Base-by-base conservation (phyloP, 1,284 basidiomycete species). In the Abortiporus biennis region DNA sequence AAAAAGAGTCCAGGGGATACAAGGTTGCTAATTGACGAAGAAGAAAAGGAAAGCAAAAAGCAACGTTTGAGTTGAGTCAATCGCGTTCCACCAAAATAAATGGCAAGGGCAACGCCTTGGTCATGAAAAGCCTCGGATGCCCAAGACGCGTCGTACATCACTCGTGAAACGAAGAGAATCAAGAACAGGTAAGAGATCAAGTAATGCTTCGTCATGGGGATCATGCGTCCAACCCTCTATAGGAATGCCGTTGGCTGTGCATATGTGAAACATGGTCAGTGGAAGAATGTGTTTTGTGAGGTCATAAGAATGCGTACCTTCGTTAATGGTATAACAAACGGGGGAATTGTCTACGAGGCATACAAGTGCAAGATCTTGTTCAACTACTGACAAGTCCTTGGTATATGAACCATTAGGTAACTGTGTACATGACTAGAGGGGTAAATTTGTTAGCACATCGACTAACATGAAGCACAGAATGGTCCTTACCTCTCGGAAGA, bases 161-260 rank as follows among this genome's bases (percentile, higher is more conserved):
- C 80, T 87, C 3, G 94, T 96, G 65, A 99, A 99, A 23, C 95
- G 79, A 46, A 99, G 67, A 40, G 90, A 93, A 65, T 99, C 95
- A 44, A 99, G 78, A 36, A 99, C 85, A 16, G 95, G 95, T 16
- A 99, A 71, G 43, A 97, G 76, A 65, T 99, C 94, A 39, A 99
- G 80, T 36, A 99, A 71, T 8, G 94, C 95, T 68, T 98, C 92
- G 67, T 99, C 95, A 47, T 85, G 84, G 17, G 93, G 94, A 64
- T 99, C 96, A 49, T 93, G 86, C 15, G 93, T 97, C 95, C 95
- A 99, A 34, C 95, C 95, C 70, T 99, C 95, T 61, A 99, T 92
- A 24, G 95, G 96, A 54, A 99, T 92, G 36, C 94, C 95, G 63
- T 99, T 99, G 36, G 91, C 94, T 66, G 17, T 24, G 21, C 3